These are phyloP conservation scores for Clavariopsis aquatica DNA, from an alignment of 495 filamentous ascomycete species.

Conservation along the genomic window DNA sequence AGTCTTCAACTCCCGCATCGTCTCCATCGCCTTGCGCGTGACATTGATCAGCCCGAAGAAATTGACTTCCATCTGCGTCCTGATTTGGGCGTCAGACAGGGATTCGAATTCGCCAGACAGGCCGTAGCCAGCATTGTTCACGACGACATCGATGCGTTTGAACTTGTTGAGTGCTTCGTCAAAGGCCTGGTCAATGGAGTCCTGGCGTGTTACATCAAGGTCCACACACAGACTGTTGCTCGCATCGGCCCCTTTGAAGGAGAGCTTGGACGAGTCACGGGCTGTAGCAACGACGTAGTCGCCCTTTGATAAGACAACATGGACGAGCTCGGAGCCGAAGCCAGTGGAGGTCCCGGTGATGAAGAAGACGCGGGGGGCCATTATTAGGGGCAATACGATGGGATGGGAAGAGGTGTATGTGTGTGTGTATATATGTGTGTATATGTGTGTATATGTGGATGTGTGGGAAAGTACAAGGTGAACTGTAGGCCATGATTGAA, in stretches of 20 bases:
- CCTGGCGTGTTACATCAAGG: slow-evolving; percentile 41
- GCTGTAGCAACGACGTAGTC: slow-evolving; percentile 47
- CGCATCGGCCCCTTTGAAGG: slow-evolving; percentile 25
- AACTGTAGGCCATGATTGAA: too few species aligned
- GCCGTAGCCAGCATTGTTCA: slow-evolving; percentile 47
- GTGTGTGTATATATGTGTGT: too few species aligned
- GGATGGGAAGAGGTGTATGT: too few species aligned
- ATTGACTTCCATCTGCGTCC: slow-evolving; percentile 47
- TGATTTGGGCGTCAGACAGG: slow-evolving; percentile 40
- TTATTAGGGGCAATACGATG: not conserved
- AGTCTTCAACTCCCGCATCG: slow-evolving; percentile 47
- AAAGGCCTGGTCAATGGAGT: slow-evolving; percentile 42
- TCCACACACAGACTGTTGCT: slow-evolving; percentile 36
- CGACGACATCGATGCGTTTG: slow-evolving; percentile 44
- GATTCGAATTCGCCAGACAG: slow-evolving; percentile 44
- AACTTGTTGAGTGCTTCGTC: slow-evolving; percentile 43
- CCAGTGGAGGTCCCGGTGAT: slow-evolving; percentile 46
- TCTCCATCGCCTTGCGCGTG: slow-evolving; percentile 49
- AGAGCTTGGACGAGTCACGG: slow-evolving; percentile 39
- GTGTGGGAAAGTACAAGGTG: not conserved
- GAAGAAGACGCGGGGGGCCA: slow-evolving; percentile 43
- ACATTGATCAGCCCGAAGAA: slow-evolving; percentile 47
- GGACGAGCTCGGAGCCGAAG: slow-evolving; percentile 44
- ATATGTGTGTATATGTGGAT: not conserved
- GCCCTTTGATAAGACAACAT: slow-evolving; percentile 40